Conservation (phyloP, 2,329 filamentous ascomycete genomes). For the Chrysosporium keratinophilum region DNA sequence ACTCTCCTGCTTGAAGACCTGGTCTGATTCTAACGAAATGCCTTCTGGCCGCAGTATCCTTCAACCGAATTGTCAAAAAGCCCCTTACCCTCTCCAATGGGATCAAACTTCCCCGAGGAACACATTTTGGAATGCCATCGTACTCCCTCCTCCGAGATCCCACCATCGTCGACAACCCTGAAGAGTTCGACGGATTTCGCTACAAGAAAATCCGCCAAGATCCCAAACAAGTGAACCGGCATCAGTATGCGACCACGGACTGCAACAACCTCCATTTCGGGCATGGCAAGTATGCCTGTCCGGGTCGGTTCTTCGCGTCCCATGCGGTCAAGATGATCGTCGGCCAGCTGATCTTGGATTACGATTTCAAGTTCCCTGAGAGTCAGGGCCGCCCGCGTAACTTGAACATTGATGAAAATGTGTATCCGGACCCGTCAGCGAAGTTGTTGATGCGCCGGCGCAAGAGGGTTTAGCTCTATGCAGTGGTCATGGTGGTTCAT, state of each 20-base stretch:
- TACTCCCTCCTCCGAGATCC: constrained; percentile 18
- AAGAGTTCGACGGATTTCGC: constrained; percentile 21
- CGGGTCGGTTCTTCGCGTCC: constrained; percentile 27
- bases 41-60: constrained; percentile 11
- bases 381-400: constrained; percentile 17
- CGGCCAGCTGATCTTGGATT: constrained; percentile 21
- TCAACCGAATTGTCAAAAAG: constrained; percentile 16
- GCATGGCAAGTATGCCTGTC: constrained; percentile 25
- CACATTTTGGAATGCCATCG: constrained; percentile 15
- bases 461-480: neutral
- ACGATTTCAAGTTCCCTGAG: constrained; percentile 21
- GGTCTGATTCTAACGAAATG: neutral
- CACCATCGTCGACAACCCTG: constrained; percentile 14
- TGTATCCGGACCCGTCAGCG: constrained; percentile 17
- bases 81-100: constrained; percentile 20
- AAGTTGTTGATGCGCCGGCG: constrained; percentile 16
- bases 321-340: constrained; percentile 26
- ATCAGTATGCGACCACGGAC: constrained; percentile 18
- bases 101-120: constrained; percentile 15
- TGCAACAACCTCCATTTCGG: constrained; percentile 22
- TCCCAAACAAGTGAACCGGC: constrained; percentile 13
- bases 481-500: neutral
- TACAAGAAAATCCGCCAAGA: constrained; percentile 17
- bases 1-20: no score
- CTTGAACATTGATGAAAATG: constrained; percentile 19